Conservation (phyloP, 1,139 yeast genomes). For the Geotrichum cucujoidarum region DNA sequence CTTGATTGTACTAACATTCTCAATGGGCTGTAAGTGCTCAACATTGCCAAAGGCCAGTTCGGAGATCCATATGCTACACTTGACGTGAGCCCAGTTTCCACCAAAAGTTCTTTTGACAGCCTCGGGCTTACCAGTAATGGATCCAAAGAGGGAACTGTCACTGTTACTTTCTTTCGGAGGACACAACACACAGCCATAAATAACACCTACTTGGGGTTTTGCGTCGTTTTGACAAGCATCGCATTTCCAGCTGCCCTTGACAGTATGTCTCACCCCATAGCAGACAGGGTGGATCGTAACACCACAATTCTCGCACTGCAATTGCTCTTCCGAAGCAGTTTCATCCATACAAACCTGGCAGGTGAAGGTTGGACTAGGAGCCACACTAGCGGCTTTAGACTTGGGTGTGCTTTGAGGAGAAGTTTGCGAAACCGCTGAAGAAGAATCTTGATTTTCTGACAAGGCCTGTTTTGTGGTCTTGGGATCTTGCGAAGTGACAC, state of each 20-base stretch:
- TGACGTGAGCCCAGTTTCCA: conserved; percentile 76
- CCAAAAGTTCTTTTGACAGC: conserved; percentile 65
- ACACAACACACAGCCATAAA: conserved; percentile 65
- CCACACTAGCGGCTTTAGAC: conserved; percentile 18
- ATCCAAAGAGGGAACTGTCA: conserved; percentile 45
- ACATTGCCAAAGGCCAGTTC: conserved; percentile 43
- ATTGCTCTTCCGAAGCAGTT: conserved; percentile 39
- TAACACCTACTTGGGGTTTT: conserved; percentile 53
- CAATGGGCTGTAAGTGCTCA: conserved; percentile 44
- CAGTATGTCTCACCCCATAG: conserved; percentile 47
- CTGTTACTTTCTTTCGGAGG: conserved; percentile 48
- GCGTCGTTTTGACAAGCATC: conserved; percentile 73
- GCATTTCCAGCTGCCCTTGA: conserved; percentile 56
- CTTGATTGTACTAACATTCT: conserved; percentile 30
- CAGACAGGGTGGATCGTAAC: conserved; percentile 67
- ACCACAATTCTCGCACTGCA: conserved; percentile 66
- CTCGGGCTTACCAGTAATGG: conserved; percentile 47
- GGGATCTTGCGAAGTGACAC: too few species aligned
- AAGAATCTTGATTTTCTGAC: too few species aligned
- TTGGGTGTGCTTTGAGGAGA: conserved; percentile 10
- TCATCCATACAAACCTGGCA: conserved; percentile 57
- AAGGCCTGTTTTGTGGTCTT: too few species aligned
- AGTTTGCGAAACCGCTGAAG: too few species aligned
- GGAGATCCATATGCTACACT: conserved; percentile 61
- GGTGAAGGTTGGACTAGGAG: conserved; percentile 29